Evolutionary conservation across 805 yeast species (phyloP).

Genomic region (Sungouiozyma ichnusensis): DNA sequence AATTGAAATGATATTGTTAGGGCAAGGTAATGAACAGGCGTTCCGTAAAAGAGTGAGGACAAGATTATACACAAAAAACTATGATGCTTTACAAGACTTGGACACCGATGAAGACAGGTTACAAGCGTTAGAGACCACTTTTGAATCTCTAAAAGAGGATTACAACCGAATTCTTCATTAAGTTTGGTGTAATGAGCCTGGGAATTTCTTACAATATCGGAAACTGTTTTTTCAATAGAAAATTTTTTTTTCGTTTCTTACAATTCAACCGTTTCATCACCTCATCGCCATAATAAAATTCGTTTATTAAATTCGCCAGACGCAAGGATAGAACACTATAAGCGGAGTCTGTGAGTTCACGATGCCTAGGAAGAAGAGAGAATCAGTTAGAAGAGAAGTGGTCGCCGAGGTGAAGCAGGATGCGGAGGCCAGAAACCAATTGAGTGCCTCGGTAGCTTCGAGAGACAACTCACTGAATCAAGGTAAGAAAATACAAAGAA

Average conservation of each 20-base stretch:
- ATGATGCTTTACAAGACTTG: constrained; percentile 61
- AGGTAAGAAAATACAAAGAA: constrained; percentile 68
- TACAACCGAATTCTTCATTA: constrained; percentile 41
- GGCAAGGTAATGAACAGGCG: constrained; percentile 31
- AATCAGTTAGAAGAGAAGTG: constrained; percentile 1
- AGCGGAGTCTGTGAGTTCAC: too few species aligned
- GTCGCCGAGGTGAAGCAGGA: constrained; percentile 2
- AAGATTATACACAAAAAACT: constrained; percentile 68
- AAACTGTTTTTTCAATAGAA: neutral
- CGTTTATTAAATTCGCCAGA: too few species aligned
- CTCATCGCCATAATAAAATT: too few species aligned
- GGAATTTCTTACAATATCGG: neutral
- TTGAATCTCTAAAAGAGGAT: constrained; percentile 56
- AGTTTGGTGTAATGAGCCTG: neutral
- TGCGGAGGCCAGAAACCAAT: constrained; percentile 38
- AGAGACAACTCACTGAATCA: constrained; percentile 75
- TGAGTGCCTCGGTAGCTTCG: constrained; percentile 42
- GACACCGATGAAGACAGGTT: constrained; percentile 52
- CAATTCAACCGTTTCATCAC: too few species aligned
- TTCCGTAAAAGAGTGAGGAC: constrained; percentile 55
- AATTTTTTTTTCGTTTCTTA: too few species aligned
- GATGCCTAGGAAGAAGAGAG: neutral
- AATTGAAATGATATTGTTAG: constrained; percentile 57
- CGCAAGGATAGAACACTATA: too few species aligned
- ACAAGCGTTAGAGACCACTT: constrained; percentile 70